phyloP scores from a whole-genome alignment of 805 yeast species.

The Kockiozyma suomiensis region DNA sequence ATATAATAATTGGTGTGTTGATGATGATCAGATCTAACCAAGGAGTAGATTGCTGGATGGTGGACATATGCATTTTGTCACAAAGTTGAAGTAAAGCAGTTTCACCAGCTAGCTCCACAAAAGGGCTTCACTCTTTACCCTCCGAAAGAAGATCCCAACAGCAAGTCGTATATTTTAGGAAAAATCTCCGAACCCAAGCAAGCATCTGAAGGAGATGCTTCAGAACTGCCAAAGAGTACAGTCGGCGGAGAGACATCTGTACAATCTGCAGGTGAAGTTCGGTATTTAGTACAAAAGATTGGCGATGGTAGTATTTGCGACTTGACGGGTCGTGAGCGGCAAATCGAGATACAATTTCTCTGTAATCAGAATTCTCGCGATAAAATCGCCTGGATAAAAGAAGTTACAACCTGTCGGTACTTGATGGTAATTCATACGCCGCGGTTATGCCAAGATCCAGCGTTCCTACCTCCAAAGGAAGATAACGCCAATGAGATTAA shows the following conservation, averaged over 20 bases:
- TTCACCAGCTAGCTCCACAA: slow-evolving; percentile 33
- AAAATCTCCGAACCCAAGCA: neutral
- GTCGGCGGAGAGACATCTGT: slow-evolving; percentile 27
- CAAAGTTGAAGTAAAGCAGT: slow-evolving; percentile 32
- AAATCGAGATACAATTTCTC: slow-evolving; percentile 57
- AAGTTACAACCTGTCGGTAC: slow-evolving; percentile 61
- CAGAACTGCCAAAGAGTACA: neutral
- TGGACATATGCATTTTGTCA: slow-evolving; percentile 37
- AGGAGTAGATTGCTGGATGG: slow-evolving; percentile 33
- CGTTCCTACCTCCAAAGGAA: slow-evolving; percentile 42
- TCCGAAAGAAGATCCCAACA: slow-evolving; percentile 30
- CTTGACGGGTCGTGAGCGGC: slow-evolving; percentile 55
- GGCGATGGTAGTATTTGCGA: slow-evolving; percentile 63
- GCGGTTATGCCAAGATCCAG: slow-evolving; percentile 49
- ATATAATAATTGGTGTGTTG: neutral
- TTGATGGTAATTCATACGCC: slow-evolving; percentile 56
- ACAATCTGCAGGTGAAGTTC: slow-evolving; percentile 29
- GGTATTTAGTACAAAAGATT: slow-evolving; percentile 45
- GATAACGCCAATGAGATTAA: slow-evolving; percentile 38
- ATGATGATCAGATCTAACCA: neutral
- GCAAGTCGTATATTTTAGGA: slow-evolving; percentile 29
- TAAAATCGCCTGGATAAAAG: slow-evolving; percentile 49
- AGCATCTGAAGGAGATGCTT: neutral
- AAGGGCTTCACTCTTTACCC: slow-evolving; percentile 27
- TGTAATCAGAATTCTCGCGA: slow-evolving; percentile 51